Base-by-base conservation (phyloP, 495 filamentous ascomycete species). In the Aspergillus mulundensis region DNA sequence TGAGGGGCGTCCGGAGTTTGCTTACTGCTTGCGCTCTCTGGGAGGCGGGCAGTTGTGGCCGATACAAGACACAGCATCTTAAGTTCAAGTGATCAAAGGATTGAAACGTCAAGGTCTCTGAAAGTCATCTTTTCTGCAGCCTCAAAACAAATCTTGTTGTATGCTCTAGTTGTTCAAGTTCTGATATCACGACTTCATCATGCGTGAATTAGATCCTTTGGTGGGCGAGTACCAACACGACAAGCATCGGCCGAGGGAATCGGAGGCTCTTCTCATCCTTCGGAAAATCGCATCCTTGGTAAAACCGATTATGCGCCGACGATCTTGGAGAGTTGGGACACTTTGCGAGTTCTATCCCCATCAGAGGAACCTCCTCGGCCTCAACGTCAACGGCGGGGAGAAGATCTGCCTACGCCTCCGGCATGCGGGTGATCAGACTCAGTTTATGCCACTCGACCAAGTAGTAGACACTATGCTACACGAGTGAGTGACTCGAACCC, bases 381-480 rank as follows among this genome's bases (percentile, higher is more conserved):
- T 96, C 8, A 98, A 98, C 65, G 73, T 86, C 63, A 87, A 90
- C 59, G 61, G 64, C 7, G 90, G 91, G 16, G 77, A 87, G 62
- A 86, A 85, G 67, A 94, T 97, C 43, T 89, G 88, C 56, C 74
- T 98, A 20, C 85, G 93, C 53, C 75, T 98, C 20, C 87, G 94
- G 32, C 87, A 95, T 72, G 74, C 87, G 19, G 76, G 77, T 56
- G 89, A 97, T 71, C 76, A 84, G 39, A 81, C 71, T 48, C 85
- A 88, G 66, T 98, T 98, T 62, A 70, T 96, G 8, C 86, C 89
- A 8, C 61, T 91, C 23, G 90, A 96, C 50, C 72, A 88, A 58
- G 81, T 96, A 2, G 77, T 87, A 14, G 90, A 95, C 69, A 97
- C 93, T 1, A 93, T 97, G 88, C 82, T 98, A 28, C 94, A 98